Evolutionary conservation across 331 rosid genomes (phyloP).

Genomic region (Arachis monticola): DNA sequence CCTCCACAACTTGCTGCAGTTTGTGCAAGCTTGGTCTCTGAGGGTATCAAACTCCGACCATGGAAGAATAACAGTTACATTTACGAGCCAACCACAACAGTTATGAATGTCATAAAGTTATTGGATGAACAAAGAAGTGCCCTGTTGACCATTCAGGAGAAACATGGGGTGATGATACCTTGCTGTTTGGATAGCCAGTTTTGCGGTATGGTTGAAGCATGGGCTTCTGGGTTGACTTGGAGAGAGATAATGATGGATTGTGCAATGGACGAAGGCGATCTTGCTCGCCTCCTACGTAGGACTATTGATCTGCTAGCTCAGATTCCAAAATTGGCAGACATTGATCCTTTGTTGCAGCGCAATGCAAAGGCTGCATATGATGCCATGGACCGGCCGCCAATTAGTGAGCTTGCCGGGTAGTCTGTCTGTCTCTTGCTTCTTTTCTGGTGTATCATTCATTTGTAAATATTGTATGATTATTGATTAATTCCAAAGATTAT

Average conservation of each 20-base stretch:
- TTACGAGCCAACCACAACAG: constrained; percentile 72
- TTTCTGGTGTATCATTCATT: constrained; percentile 15
- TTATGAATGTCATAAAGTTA: constrained; percentile 49
- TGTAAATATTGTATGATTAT: constrained; percentile 35
- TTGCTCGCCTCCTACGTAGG: constrained; percentile 90
- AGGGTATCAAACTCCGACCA: constrained; percentile 91
- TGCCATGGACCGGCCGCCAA: constrained; percentile 96
- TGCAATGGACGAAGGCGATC: constrained; percentile 98
- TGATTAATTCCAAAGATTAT: background rate
- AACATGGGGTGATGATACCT: constrained; percentile 67
- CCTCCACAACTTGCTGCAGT: constrained; percentile 88
- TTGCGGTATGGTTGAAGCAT: constrained; percentile 97
- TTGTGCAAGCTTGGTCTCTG: constrained; percentile 80
- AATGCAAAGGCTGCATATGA: constrained; percentile 77
- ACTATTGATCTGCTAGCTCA: constrained; percentile 90
- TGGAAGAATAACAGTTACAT: constrained; percentile 75
- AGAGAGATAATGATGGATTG: constrained; percentile 98
- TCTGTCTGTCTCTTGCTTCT: background rate
- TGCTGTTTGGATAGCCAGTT: constrained; percentile 87
- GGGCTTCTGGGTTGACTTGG: constrained; percentile 99
- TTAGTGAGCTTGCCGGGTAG: constrained; percentile 74
- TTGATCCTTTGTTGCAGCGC: constrained; percentile 71
- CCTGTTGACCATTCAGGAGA: constrained; percentile 70
- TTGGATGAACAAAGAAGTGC: constrained; percentile 72
- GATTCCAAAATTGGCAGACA: constrained; percentile 88